These are phyloP conservation scores for Alternaria sp. DNA, from an alignment of 2,329 filamentous ascomycete genomes.

Conservation along the genomic window DNA sequence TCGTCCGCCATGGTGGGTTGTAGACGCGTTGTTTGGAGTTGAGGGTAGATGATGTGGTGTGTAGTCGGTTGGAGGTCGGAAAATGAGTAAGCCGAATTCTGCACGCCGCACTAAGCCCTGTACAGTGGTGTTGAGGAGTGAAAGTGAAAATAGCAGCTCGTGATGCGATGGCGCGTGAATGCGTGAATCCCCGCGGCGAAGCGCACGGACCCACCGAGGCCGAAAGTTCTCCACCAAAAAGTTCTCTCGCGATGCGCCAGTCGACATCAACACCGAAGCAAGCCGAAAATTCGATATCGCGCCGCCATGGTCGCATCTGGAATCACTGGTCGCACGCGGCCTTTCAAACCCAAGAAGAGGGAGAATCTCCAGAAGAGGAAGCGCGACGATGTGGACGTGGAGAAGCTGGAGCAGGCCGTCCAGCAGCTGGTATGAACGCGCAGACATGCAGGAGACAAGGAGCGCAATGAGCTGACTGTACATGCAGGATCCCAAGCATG, in stretches of 20 bases:
- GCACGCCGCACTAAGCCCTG: neutral
- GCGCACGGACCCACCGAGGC: slow-evolving; percentile 23
- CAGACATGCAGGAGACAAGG: neutral
- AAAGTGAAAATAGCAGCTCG: neutral
- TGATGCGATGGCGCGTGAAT: slow-evolving; percentile 1
- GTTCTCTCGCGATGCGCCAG: slow-evolving; percentile 27
- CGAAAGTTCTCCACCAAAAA: slow-evolving; percentile 30
- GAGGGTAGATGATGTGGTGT: neutral
- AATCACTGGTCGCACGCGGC: slow-evolving; percentile 52
- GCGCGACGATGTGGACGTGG: slow-evolving; percentile 58
- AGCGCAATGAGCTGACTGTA: neutral
- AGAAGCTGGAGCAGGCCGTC: slow-evolving; percentile 54
- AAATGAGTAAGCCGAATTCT: neutral
- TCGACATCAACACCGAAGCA: slow-evolving; percentile 1
- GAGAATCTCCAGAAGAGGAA: slow-evolving; percentile 60
- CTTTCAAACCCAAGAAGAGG: slow-evolving; percentile 64
- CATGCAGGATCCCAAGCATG: slow-evolving; percentile 64
- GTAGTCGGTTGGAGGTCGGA: neutral
- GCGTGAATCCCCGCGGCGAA: slow-evolving; percentile 27
- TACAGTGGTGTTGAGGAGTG: neutral
- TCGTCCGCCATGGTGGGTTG: slow-evolving; percentile 56
- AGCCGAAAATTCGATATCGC: slow-evolving; percentile 8
- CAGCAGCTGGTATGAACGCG: slow-evolving; percentile 45
- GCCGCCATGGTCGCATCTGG: slow-evolving; percentile 38
- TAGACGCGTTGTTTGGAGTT: neutral